A percentile compares a stretch with the other conserved stretches of the same genome.
Evolutionary conservation across 1,284 basidiomycete species (phyloP).

Genomic region (Malassezia psittaci): DNA sequence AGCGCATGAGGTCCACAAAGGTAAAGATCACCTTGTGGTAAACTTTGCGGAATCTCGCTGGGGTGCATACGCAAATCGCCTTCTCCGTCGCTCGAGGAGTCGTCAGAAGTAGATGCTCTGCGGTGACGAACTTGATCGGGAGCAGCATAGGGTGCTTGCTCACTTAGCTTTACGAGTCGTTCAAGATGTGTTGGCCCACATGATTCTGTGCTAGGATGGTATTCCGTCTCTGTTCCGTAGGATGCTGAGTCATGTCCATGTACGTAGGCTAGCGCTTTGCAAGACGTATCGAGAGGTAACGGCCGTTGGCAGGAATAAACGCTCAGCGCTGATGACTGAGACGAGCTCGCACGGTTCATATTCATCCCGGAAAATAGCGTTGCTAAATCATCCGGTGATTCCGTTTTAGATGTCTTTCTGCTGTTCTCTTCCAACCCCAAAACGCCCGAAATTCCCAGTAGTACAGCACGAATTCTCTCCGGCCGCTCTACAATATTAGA

Average conservation of each 20-base stretch:
- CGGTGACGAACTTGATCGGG: constrained; percentile 4
- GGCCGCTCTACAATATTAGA: constrained; percentile 43
- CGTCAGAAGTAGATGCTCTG: constrained; percentile 6
- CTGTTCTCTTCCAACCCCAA: constrained; percentile 15
- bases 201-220: neutral
- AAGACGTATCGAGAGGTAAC: constrained; percentile 24
- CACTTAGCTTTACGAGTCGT: constrained; percentile 2
- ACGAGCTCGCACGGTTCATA: constrained; percentile 5
- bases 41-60: constrained; percentile 32
- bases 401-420: neutral
- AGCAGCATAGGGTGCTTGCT: constrained; percentile 4
- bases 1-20: constrained; percentile 27
- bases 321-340: constrained; percentile 9
- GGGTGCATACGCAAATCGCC: constrained; percentile 32
- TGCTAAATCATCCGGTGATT: constrained; percentile 20
- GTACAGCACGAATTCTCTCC: constrained; percentile 38
- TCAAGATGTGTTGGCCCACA: constrained; percentile 1
- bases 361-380: constrained; percentile 23
- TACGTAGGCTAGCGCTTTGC: constrained; percentile 24
- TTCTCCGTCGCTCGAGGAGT: constrained; percentile 25
- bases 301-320: constrained; percentile 21
- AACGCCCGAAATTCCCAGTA: constrained; percentile 33
- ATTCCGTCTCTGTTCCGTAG: constrained; percentile 10
- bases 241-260: constrained; percentile 22
- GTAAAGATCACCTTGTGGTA: constrained; percentile 43